phyloP scores from a whole-genome alignment of 306 rosid species.

The Sicyos baderoa region DNA sequence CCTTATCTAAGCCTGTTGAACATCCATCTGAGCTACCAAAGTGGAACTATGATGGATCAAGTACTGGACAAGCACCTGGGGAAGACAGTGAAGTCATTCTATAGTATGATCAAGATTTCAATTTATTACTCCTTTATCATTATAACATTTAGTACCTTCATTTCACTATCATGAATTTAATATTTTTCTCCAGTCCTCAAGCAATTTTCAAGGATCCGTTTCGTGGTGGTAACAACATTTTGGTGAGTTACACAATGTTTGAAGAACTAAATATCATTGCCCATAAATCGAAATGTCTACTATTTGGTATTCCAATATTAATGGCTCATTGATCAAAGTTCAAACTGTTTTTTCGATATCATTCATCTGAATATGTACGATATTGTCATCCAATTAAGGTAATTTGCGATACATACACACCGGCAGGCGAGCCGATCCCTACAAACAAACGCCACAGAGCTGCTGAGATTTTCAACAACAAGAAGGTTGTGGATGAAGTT shows the following conservation, averaged over 20 bases:
- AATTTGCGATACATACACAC: constrained; percentile 83
- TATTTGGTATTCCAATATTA: no score
- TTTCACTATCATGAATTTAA: constrained; percentile 21
- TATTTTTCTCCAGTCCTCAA: constrained; percentile 59
- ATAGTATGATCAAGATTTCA: constrained; percentile 58
- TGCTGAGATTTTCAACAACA: constrained; percentile 67
- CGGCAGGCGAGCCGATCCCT: constrained; percentile 87
- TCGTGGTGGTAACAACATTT: constrained; percentile 93
- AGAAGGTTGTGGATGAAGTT: constrained; percentile 67
- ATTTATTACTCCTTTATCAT: background rate
- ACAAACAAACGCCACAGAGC: constrained; percentile 90
- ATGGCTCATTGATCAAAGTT: no score
- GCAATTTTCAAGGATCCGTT: constrained; percentile 94
- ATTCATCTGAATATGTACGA: constrained; percentile 17
- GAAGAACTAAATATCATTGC: background rate
- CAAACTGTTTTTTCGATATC: constrained; percentile 17
- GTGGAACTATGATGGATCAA: constrained; percentile 99
- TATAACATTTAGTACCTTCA: constrained; percentile 1
- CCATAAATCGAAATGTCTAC: no score
- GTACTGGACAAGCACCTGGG: constrained; percentile 98
- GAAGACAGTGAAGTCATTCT: constrained; percentile 98
- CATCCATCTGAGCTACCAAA: constrained; percentile 96
- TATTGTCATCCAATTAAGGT: constrained; percentile 42
- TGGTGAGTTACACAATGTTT: constrained; percentile 44
- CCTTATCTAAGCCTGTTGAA: constrained; percentile 77